Evolutionary conservation across 2,329 filamentous ascomycete genomes (phyloP).

Genomic region (Aspergillus spinulosporus): DNA sequence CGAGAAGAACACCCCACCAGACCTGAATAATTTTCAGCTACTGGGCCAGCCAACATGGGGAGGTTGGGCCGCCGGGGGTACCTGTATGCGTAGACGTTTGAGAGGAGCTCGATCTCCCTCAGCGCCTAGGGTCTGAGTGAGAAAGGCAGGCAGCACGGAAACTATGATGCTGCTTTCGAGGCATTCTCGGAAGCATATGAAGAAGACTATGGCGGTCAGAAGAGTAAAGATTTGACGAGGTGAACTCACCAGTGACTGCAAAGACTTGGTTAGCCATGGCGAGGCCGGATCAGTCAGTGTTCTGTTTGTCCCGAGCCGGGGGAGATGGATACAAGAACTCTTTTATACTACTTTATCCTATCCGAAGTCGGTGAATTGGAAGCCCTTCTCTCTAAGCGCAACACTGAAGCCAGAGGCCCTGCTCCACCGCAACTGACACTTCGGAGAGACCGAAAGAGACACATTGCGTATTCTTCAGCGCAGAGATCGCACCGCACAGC

Average conservation of each 20-base stretch:
- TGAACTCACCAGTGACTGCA: slow-evolving; percentile 17
- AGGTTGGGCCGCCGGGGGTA: slow-evolving; percentile 24
- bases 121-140: slow-evolving; percentile 72
- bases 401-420: too few species aligned
- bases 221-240: not conserved
- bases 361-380: too few species aligned
- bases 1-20: slow-evolving; percentile 66
- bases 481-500: too few species aligned
- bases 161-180: slow-evolving; percentile 83
- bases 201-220: slow-evolving; percentile 61
- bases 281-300: too few species aligned
- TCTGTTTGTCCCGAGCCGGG: too few species aligned
- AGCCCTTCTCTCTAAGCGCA: too few species aligned
- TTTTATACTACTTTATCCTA: too few species aligned
- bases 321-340: too few species aligned
- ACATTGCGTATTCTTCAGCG: too few species aligned
- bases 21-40: slow-evolving; percentile 33
- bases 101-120: slow-evolving; percentile 62
- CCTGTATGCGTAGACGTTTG: slow-evolving; percentile 68
- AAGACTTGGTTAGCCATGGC: slow-evolving; percentile 9
- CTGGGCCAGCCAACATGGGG: too few species aligned
- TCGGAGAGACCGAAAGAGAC: too few species aligned
- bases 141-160: slow-evolving; percentile 79
- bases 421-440: too few species aligned
- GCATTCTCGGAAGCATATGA: slow-evolving; percentile 84